Evolutionary conservation across 2,329 filamentous ascomycete species (phyloP).

Genomic region (Anisogramma anomala): DNA sequence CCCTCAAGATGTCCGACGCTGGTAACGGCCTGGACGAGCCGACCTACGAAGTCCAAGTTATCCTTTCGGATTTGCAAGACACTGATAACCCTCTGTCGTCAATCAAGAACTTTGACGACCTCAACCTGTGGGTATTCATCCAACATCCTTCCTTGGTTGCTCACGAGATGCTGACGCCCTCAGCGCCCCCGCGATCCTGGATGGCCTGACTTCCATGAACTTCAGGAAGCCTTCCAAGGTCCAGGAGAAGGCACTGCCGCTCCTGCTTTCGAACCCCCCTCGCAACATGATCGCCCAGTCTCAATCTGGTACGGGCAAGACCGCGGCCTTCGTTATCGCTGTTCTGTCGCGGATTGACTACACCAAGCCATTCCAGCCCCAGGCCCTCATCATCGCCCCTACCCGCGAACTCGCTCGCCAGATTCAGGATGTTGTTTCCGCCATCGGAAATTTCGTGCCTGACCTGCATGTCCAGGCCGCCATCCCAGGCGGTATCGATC

Average conservation of each 20-base stretch:
- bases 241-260: constrained; percentile 83
- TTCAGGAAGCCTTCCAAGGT: constrained; percentile 97
- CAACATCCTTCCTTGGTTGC: too few species aligned
- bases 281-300: constrained; percentile 95
- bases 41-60: constrained; percentile 82
- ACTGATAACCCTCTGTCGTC: constrained; percentile 81
- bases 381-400: constrained; percentile 81
- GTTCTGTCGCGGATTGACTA: constrained; percentile 80
- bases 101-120: constrained; percentile 68
- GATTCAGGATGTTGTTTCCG: constrained; percentile 73
- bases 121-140: too few species aligned
- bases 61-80: constrained; percentile 83
- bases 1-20: constrained; percentile 16
- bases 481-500: constrained; percentile 64
- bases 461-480: constrained; percentile 68
- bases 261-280: constrained; percentile 78
- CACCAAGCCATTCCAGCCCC: constrained; percentile 53
- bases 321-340: constrained; percentile 88
- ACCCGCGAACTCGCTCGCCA: constrained; percentile 91
- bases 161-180: constrained; percentile 14
- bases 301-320: constrained; percentile 98
- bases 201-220: constrained; percentile 68
- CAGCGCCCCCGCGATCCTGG: constrained; percentile 52
- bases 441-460: constrained; percentile 75
- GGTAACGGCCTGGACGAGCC: constrained; percentile 51